Evolutionary conservation across 176 grass and related monocot species (phyloP).

Genomic region (Areca catechu): DNA sequence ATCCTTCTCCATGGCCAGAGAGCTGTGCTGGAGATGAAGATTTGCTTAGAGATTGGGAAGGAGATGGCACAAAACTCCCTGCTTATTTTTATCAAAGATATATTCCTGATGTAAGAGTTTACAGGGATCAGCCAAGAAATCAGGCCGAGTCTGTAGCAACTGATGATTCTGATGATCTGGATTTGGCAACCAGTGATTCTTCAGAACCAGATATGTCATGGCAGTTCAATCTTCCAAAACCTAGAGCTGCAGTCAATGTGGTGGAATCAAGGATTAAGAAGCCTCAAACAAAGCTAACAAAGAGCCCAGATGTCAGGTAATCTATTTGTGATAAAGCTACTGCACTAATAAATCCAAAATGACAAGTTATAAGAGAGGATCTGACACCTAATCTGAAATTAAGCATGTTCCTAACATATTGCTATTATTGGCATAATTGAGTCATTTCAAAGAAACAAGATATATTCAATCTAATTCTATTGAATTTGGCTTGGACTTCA

Average conservation of each 20-base stretch:
- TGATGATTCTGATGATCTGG: conserved; percentile 32
- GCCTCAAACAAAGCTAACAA: conserved; percentile 31
- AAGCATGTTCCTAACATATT: too few species aligned
- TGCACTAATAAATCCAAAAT: too few species aligned
- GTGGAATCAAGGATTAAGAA: conserved; percentile 43
- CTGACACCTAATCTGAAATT: too few species aligned
- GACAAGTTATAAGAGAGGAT: too few species aligned
- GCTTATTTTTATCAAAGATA: conserved; percentile 51
- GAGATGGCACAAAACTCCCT: conserved; percentile 25
- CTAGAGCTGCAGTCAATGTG: conserved; percentile 19
- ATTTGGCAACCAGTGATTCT: conserved; percentile 39
- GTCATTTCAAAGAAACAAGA: too few species aligned
- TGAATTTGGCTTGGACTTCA: too few species aligned
- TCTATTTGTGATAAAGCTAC: background rate
- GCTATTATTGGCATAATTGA: too few species aligned
- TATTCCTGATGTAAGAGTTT: conserved; percentile 25
- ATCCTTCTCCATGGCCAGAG: conserved; percentile 27
- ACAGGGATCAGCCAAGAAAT: conserved; percentile 21
- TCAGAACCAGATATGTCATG: conserved; percentile 59
- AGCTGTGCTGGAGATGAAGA: conserved; percentile 24
- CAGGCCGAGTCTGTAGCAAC: conserved; percentile 37
- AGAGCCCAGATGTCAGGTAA: conserved; percentile 44
- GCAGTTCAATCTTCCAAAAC: conserved; percentile 39
- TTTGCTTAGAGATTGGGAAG: conserved; percentile 29
- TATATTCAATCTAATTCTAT: too few species aligned